phyloP scores from a whole-genome alignment of 2,329 filamentous ascomycete species.

The Macrophomina tecta region DNA sequence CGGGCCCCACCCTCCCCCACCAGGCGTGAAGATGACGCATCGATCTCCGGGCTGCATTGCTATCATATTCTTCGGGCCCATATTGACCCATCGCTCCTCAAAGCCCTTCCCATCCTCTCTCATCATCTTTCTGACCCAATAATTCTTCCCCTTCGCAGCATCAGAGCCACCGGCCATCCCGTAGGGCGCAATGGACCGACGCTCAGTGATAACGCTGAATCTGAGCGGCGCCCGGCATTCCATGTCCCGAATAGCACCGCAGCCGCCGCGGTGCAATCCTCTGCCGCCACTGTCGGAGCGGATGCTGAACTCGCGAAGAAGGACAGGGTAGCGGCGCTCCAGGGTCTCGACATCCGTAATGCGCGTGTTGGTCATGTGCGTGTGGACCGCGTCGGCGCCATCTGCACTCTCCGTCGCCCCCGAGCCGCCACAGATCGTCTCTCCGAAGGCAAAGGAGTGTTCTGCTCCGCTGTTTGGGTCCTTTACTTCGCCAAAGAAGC shows the following conservation, averaged over 20 bases:
- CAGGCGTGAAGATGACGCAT: slow-evolving; percentile 31
- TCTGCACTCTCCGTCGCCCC: slow-evolving; percentile 72
- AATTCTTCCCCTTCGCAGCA: slow-evolving; percentile 74
- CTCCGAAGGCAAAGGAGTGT: slow-evolving; percentile 67
- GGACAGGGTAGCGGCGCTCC: slow-evolving; percentile 72
- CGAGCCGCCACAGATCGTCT: slow-evolving; percentile 75
- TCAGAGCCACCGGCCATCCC: slow-evolving; percentile 79
- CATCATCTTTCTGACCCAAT: slow-evolving; percentile 71
- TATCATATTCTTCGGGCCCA: slow-evolving; percentile 32
- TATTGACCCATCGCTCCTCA: slow-evolving; percentile 31
- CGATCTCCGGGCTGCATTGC: slow-evolving; percentile 30
- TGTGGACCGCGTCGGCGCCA: slow-evolving; percentile 72
- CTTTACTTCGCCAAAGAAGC: slow-evolving; percentile 35
- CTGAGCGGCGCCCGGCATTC: slow-evolving; percentile 75
- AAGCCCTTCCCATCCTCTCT: slow-evolving; percentile 47
- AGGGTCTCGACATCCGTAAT: slow-evolving; percentile 78
- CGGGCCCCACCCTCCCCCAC: slow-evolving; percentile 31
- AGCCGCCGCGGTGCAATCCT: slow-evolving; percentile 68
- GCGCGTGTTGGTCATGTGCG: slow-evolving; percentile 79
- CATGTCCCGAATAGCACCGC: slow-evolving; percentile 74
- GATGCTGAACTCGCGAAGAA: slow-evolving; percentile 69
- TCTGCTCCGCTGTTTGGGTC: neutral
- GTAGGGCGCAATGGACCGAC: slow-evolving; percentile 74
- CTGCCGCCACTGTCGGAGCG: slow-evolving; percentile 65
- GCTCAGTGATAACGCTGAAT: slow-evolving; percentile 74